Evolutionary conservation across 78 protist species (phyloP).

Genomic region (Dictyostelium firmibasis): DNA sequence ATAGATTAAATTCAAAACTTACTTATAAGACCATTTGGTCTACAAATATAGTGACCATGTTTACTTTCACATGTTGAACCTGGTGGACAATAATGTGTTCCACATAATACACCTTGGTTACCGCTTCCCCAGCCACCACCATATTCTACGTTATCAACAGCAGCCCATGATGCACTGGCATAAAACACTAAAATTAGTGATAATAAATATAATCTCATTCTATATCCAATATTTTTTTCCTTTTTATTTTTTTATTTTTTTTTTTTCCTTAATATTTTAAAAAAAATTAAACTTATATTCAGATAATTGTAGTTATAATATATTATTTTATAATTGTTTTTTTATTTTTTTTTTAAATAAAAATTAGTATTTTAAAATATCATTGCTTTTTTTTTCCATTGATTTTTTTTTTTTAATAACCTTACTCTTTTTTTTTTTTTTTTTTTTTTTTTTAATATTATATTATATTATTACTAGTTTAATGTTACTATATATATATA

Average conservation of each 20-base stretch:
- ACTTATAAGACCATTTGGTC: neutral
- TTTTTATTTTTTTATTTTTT: neutral
- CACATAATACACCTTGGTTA: neutral
- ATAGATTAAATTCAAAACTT: neutral
- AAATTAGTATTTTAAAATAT: too few species aligned
- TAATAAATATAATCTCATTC: conserved; percentile 6
- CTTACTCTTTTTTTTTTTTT: neutral
- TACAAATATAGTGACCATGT: neutral
- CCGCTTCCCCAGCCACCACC: neutral
- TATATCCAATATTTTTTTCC: neutral
- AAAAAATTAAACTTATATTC: neutral
- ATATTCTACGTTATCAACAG: neutral
- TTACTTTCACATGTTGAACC: neutral
- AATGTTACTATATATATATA: neutral
- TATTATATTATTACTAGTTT: neutral
- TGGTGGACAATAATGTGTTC: neutral
- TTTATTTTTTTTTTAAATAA: too few species aligned
- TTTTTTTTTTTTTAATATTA: neutral
- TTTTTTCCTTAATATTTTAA: neutral
- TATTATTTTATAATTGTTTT: too few species aligned
- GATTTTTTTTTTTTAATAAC: too few species aligned
- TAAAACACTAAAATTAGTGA: neutral
- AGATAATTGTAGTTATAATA: too few species aligned
- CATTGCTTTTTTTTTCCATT: too few species aligned
- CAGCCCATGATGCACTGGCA: neutral